Percentiles rank a stretch among this genome's conserved stretches.
Conservation (phyloP, 768 basidiomycete species). For the Brasilioporus rufonigricans region DNA sequence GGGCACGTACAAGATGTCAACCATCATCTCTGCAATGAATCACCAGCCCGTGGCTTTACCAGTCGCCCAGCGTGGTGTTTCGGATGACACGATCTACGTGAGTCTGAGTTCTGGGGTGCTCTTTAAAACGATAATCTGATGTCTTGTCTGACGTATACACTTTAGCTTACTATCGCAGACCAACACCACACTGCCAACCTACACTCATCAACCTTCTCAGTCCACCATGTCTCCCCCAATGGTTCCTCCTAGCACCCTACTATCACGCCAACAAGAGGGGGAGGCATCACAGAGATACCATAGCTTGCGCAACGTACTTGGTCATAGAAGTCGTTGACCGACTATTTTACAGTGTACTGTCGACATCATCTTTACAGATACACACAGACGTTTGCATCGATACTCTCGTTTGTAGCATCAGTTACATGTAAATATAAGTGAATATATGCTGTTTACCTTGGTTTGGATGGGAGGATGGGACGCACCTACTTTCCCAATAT, state of each 20-base stretch:
- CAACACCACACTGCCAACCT: constrained; percentile 1
- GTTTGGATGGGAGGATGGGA: too few species aligned
- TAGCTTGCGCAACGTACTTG: neutral
- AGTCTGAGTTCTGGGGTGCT: constrained; percentile 9
- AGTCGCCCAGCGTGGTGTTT: constrained; percentile 38
- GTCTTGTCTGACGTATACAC: constrained; percentile 2
- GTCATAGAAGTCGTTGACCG: too few species aligned
- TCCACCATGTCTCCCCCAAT: neutral
- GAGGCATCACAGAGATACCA: constrained; percentile 1
- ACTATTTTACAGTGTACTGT: too few species aligned
- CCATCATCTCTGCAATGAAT: constrained; percentile 46
- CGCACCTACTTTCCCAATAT: constrained; percentile 8
- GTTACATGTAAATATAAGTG: too few species aligned
- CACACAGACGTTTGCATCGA: too few species aligned
- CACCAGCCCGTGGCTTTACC: constrained; percentile 40
- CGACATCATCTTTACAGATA: too few species aligned
- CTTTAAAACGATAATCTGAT: neutral
- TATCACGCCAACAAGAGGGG: neutral
- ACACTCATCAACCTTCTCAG: constrained; percentile 2
- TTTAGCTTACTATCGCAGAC: constrained; percentile 28
- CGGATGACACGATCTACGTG: constrained; percentile 44
- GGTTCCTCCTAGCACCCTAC: neutral
- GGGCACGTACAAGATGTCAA: constrained; percentile 48
- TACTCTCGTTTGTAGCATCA: too few species aligned
- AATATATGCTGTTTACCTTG: too few species aligned